phyloP scores from a whole-genome alignment of 1,284 basidiomycete genomes.

The Pseudozyma sp. region DNA sequence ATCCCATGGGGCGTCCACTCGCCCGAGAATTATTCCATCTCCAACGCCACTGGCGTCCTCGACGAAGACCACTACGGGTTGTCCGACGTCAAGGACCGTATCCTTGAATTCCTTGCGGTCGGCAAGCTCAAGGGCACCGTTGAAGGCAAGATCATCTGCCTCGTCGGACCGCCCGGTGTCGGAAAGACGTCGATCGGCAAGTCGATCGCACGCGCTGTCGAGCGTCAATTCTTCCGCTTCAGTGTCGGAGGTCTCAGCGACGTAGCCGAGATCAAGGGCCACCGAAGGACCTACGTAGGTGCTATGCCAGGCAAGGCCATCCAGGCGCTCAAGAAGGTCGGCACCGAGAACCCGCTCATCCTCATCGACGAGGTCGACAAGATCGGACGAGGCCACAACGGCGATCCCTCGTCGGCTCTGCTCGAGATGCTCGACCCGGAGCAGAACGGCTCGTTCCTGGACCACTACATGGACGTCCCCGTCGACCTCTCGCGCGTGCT shows the following conservation, averaged over 20 bases:
- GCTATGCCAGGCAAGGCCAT: constrained; percentile 94
- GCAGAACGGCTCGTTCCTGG: constrained; percentile 94
- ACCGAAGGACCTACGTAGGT: constrained; percentile 94
- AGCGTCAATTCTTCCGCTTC: constrained; percentile 92
- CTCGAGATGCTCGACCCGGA: constrained; percentile 98
- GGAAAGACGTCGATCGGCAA: constrained; percentile 90
- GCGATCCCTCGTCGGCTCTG: constrained; percentile 92
- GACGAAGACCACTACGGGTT: constrained; percentile 98
- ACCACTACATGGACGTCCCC: constrained; percentile 98
- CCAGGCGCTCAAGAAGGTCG: constrained; percentile 94
- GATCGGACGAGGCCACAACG: constrained; percentile 92
- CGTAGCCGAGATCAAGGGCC: constrained; percentile 99
- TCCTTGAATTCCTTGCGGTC: constrained; percentile 97
- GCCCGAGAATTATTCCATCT: constrained; percentile 90
- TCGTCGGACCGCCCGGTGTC: constrained; percentile 96
- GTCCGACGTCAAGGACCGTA: constrained; percentile 92
- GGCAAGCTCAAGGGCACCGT: constrained; percentile 95
- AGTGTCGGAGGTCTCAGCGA: constrained; percentile 96
- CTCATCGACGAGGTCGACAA: constrained; percentile 99
- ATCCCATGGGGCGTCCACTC: constrained; percentile 98
- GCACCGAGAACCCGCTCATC: constrained; percentile 90
- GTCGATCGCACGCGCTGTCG: constrained; percentile 87
- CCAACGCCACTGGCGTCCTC: constrained; percentile 84
- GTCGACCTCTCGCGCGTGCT: constrained; percentile 95
- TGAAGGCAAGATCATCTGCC: constrained; percentile 97